Conservation (phyloP, 116 monocot genomes). For the Papilionanthe hybrid region DNA sequence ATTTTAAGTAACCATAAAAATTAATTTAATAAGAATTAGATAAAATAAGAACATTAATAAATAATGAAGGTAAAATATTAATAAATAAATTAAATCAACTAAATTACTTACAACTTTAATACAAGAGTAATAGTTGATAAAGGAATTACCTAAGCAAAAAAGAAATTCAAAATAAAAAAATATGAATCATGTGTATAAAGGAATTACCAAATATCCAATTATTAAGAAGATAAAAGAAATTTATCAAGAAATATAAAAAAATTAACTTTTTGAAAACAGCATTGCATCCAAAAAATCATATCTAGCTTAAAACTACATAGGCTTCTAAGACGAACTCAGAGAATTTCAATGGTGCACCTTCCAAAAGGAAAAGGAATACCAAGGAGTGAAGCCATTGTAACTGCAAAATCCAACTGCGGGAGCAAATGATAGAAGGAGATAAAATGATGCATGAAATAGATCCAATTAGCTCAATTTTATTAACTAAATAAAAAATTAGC, state of each 20-base stretch:
- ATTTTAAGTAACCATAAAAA: too few species aligned
- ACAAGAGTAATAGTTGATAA: too few species aligned
- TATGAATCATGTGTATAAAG: neutral
- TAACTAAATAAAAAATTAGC: neutral
- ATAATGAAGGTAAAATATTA: too few species aligned
- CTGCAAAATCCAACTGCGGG: conserved; percentile 94
- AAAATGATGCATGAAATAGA: conserved; percentile 10
- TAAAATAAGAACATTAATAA: too few species aligned
- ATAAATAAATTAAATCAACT: too few species aligned
- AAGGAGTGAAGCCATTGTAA: conserved; percentile 80
- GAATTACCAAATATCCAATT: neutral
- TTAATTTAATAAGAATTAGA: too few species aligned
- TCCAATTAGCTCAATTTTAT: neutral
- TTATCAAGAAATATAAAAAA: neutral
- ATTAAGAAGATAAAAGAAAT: neutral
- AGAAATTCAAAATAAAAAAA: neutral
- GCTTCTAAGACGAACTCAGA: neutral
- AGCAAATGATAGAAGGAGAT: conserved; percentile 3
- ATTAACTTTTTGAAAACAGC: neutral
- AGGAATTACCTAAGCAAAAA: neutral
- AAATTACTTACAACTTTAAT: too few species aligned
- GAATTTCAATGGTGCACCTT: conserved; percentile 45
- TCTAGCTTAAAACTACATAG: neutral
- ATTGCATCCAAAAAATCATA: neutral
- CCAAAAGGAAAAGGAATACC: conserved; percentile 98